Evolutionary conservation across 345 rosid species (phyloP).

Genomic region (Camelina neglecta): DNA sequence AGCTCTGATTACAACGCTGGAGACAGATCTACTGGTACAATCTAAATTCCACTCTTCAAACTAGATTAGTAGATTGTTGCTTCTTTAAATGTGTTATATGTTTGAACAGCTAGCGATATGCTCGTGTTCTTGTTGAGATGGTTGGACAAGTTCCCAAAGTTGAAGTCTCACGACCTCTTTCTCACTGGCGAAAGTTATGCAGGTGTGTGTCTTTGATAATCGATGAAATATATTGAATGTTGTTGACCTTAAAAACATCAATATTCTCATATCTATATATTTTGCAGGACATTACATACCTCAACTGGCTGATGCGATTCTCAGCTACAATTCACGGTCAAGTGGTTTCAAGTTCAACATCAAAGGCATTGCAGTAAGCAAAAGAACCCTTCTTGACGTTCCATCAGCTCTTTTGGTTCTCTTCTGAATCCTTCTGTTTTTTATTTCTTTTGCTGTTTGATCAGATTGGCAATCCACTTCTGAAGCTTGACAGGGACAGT

Average conservation of each 20-base stretch:
- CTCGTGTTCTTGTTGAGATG: conserved; percentile 66
- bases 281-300: conserved; percentile 85
- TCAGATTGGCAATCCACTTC: conserved; percentile 93
- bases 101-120: conserved; percentile 71
- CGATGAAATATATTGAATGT: background rate
- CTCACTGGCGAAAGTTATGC: conserved; percentile 97
- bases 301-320: conserved; percentile 68
- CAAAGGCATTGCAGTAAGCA: conserved; percentile 91
- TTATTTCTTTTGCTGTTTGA: background rate
- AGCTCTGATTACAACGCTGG: conserved; percentile 72
- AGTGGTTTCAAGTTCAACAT: conserved; percentile 76
- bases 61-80: background rate
- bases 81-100: conserved; percentile 9
- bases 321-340: conserved; percentile 63
- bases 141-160: conserved; percentile 77
- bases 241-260: background rate
- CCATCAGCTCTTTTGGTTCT: background rate
- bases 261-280: background rate
- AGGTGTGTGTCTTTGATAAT: conserved; percentile 56
- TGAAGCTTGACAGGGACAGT: conserved; percentile 68
- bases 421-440: background rate
- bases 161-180: conserved; percentile 65
- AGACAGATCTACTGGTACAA: conserved; percentile 65
- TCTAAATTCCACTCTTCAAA: background rate
- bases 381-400: conserved; percentile 13